A percentile compares a stretch with the other conserved stretches of the same genome.
These are phyloP conservation scores for Cicer cuneatum DNA, from an alignment of 306 rosid species.

Conservation along the genomic window DNA sequence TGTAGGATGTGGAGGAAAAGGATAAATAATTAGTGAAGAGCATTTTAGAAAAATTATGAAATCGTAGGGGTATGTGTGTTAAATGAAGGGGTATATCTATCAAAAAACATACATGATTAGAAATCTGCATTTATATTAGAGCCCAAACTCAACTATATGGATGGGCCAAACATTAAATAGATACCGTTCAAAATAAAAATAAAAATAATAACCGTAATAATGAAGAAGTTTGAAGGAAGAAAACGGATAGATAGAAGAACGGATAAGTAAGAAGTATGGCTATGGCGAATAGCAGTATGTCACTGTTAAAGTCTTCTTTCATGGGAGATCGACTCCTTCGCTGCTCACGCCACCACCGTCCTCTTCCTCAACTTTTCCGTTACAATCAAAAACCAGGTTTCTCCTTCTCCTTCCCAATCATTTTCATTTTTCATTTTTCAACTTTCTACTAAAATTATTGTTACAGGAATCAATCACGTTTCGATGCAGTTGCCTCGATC, in stretches of 20 bases:
- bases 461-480: constrained; percentile 66
- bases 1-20: too few relatives aligned
- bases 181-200: too few relatives aligned
- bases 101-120: too few relatives aligned
- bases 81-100: too few relatives aligned
- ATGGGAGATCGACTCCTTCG: constrained; percentile 51
- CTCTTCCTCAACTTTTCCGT: constrained; percentile 61
- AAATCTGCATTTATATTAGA: too few relatives aligned
- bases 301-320: constrained; percentile 56
- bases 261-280: constrained; percentile 8
- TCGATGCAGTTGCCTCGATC: constrained; percentile 77
- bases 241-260: not conserved
- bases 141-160: too few relatives aligned
- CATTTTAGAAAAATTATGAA: too few relatives aligned
- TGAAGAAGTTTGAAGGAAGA: not conserved
- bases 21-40: too few relatives aligned
- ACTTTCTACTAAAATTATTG: not conserved
- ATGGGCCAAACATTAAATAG: too few relatives aligned
- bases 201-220: too few relatives aligned
- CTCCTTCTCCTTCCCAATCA: constrained; percentile 9
- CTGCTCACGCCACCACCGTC: constrained; percentile 50
- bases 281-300: constrained; percentile 49
- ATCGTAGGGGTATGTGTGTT: too few relatives aligned
- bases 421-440: not conserved
- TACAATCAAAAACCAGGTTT: constrained; percentile 58